A percentile compares a stretch with the other conserved stretches of the same genome.
These are phyloP conservation scores for Delonix regia DNA, from an alignment of 306 rosid species.

Conservation along the genomic window DNA sequence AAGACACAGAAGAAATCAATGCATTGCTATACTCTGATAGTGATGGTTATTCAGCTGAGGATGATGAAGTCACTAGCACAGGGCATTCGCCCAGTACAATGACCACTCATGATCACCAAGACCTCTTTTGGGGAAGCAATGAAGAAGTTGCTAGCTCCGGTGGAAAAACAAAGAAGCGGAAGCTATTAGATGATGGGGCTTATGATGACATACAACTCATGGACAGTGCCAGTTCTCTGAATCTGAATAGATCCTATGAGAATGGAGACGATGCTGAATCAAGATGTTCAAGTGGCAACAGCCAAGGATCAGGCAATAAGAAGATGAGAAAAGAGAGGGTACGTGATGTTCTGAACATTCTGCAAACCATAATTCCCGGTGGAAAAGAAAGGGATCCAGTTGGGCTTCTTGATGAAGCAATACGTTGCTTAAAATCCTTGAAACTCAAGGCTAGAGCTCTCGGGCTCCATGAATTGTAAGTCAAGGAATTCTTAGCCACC, in stretches of 20 bases:
- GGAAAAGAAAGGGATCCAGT: slow-evolving; percentile 71
- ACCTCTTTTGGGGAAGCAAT: slow-evolving; percentile 9
- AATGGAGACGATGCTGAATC: slow-evolving; percentile 69
- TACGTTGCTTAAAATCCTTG: slow-evolving; percentile 69
- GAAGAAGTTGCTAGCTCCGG: slow-evolving; percentile 76
- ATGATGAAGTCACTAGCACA: slow-evolving; percentile 95
- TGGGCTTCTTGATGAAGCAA: slow-evolving; percentile 84
- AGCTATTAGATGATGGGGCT: slow-evolving; percentile 49
- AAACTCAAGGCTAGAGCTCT: slow-evolving; percentile 67
- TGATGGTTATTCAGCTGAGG: slow-evolving; percentile 61
- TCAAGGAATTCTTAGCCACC: not conserved
- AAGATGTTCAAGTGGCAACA: slow-evolving; percentile 57
- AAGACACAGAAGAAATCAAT: slow-evolving; percentile 90
- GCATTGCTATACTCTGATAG: slow-evolving; percentile 91
- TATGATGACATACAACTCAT: slow-evolving; percentile 40
- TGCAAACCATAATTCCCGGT: slow-evolving; percentile 80
- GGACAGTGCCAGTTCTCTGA: slow-evolving; percentile 74
- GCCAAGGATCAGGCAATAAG: slow-evolving; percentile 49
- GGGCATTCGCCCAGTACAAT: slow-evolving; percentile 88
- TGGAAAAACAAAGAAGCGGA: slow-evolving; percentile 67
- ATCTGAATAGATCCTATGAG: slow-evolving; percentile 43
- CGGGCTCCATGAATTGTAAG: slow-evolving; percentile 59
- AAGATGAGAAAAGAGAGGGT: slow-evolving; percentile 75
- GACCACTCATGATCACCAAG: slow-evolving; percentile 57
- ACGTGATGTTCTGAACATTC: slow-evolving; percentile 65